Evolutionary conservation across 257 asterid species (phyloP), one percentile per base, ranked within the genome.

Genomic region (Solanum clarkiae): DNA sequence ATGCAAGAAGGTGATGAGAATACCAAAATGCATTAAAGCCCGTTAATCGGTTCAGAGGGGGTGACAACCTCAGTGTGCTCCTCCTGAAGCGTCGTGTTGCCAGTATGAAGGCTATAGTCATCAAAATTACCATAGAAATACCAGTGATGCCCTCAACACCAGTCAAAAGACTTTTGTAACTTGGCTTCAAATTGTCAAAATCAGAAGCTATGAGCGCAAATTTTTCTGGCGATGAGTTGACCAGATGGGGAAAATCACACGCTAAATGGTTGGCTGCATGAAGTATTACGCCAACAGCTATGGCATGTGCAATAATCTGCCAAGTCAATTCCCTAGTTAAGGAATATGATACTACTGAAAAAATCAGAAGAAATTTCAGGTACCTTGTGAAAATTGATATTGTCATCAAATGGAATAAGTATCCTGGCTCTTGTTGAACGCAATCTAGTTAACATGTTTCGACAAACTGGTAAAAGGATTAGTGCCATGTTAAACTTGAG

Each of bases 11-110:
- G 86, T 95, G 99, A 85, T 95, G 99, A 65, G 99, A 95, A 87
- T 95, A 95, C 99, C 99, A 95, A 87, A 95, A 95, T 17, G 99
- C 97, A 71, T 95, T 95, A 88, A 94, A 95, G 66, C 99, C 99
- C 0, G 99, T 93, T 20, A 95, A 84, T 88, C 86, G 88, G 89
- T 92, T 92, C 7, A 92, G 89, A 0, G 97, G 97, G 4, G 93
- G 71, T 53, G 98, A 97, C 75, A 95, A 88, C 88, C 91, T 93
- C 80, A 89, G 90, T 18, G 85, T 91, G 16, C 91, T 92, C 85
- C 85, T 93, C 69, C 98, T 84, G 87, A 95, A 94, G 62, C 90
- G 63, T 47, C 95, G 85, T 1, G 95, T 91, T 69, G 99, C 99
- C 49, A 93, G 88, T 17, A 96, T 95, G 88, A 94, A 94, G 29